A percentile compares a stretch with the other conserved stretches of the same genome.
Conservation (phyloP, 2,329 filamentous ascomycete species). For the Pseudogymnoascus sp. region DNA sequence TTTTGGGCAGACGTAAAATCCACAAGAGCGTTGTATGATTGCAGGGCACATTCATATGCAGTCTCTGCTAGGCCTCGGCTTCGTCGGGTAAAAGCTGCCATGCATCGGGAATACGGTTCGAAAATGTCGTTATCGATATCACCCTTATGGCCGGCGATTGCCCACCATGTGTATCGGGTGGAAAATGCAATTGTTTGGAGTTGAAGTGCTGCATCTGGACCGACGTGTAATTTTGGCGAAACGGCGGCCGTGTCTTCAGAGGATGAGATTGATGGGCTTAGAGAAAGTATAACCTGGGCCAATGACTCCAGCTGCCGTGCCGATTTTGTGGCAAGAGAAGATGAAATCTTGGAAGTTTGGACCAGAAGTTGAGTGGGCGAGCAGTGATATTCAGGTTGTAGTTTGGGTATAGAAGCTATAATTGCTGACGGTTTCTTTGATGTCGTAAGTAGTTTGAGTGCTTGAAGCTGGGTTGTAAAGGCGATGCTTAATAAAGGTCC, state of each 20-base stretch:
- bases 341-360: constrained; percentile 27
- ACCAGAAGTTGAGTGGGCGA: constrained; percentile 55
- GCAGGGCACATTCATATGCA: constrained; percentile 21
- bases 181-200: constrained; percentile 59
- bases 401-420: constrained; percentile 49
- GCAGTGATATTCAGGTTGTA: constrained; percentile 45
- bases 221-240: constrained; percentile 48
- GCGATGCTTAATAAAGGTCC: constrained; percentile 46
- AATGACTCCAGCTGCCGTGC: constrained; percentile 61
- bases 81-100: constrained; percentile 55
- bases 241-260: constrained; percentile 52
- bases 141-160: constrained; percentile 51
- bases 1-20: neutral
- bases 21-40: constrained; percentile 20
- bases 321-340: constrained; percentile 48
- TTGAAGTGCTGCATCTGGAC: constrained; percentile 52
- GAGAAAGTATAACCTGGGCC: constrained; percentile 56
- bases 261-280: constrained; percentile 61
- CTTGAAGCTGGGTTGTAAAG: constrained; percentile 58
- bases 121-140: constrained; percentile 58
- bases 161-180: constrained; percentile 60
- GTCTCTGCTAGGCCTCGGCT: constrained; percentile 19
- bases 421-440: constrained; percentile 53
- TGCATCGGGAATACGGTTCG: constrained; percentile 57
- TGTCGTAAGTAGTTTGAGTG: constrained; percentile 55